phyloP scores from a whole-genome alignment of 192 early-diverging fungal genomes.

The Funneliformis mosseae region DNA sequence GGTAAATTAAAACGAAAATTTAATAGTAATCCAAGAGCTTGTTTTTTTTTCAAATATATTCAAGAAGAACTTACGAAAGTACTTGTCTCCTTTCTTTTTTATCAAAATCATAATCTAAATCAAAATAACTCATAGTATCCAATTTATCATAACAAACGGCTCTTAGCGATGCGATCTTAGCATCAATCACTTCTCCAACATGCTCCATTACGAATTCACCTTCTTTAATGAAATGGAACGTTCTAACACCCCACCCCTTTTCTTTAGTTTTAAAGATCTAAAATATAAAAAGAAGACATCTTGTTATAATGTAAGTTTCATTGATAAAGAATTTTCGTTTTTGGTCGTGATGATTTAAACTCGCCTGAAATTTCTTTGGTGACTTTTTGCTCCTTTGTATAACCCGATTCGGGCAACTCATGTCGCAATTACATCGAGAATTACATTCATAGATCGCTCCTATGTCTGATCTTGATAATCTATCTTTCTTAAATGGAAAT shows the following conservation, averaged over 20 bases:
- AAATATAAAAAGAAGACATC: not conserved
- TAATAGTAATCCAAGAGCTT: too few species aligned
- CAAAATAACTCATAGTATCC: conserved; percentile 11
- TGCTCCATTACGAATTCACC: conserved; percentile 14
- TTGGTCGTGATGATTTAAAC: not conserved
- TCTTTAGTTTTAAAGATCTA: conserved; percentile 27
- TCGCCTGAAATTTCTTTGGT: conserved; percentile 14
- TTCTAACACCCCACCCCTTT: conserved; percentile 26
- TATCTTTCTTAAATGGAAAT: conserved; percentile 17
- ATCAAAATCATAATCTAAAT: conserved; percentile 21
- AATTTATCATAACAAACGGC: conserved; percentile 21
- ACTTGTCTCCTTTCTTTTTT: not conserved
- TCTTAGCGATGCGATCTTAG: not conserved
- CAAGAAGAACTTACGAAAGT: conserved; percentile 4
- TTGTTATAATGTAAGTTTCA: not conserved
- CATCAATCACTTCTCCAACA: conserved; percentile 20
- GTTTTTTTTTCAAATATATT: not conserved
- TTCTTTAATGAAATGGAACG: not conserved
- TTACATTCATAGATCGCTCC: conserved; percentile 28
- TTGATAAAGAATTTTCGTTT: not conserved
- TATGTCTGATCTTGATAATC: not conserved
- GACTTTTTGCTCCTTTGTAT: conserved; percentile 9
- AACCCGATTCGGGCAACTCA: conserved; percentile 5
- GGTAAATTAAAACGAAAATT: not conserved
- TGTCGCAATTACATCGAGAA: conserved; percentile 6